Conservation (phyloP, 2,329 filamentous ascomycete genomes). For the Hortaea werneckii region DNA sequence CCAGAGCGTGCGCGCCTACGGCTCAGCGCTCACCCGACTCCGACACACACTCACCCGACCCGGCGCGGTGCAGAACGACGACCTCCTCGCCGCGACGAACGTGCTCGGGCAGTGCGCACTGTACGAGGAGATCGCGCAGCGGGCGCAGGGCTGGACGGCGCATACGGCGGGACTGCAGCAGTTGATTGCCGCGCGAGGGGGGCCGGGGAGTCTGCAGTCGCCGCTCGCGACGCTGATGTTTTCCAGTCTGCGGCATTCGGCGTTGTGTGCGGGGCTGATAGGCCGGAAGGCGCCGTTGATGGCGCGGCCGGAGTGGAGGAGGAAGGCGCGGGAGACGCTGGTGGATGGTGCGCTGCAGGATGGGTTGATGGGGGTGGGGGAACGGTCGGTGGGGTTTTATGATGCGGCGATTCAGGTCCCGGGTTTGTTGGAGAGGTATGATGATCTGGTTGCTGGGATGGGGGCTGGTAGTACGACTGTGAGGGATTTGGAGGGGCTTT, state of each 20-base stretch:
- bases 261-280: conserved; percentile 17
- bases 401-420: conserved; percentile 21
- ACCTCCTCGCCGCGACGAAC: conserved; percentile 20
- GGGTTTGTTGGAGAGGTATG: conserved; percentile 13
- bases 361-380: conserved; percentile 2
- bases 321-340: conserved; percentile 16
- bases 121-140: conserved; percentile 22
- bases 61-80: conserved; percentile 14
- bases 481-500: conserved; percentile 9
- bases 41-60: conserved; percentile 8
- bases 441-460: background rate
- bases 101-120: conserved; percentile 22
- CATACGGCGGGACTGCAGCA: conserved; percentile 20
- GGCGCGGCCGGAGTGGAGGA: conserved; percentile 19
- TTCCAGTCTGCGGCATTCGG: conserved; percentile 18
- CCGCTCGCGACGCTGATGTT: conserved; percentile 19
- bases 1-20: conserved; percentile 16
- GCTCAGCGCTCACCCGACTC: conserved; percentile 14
- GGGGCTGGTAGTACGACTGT: background rate
- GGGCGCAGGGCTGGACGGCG: conserved; percentile 18
- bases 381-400: conserved; percentile 18
- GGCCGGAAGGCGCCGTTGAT: conserved; percentile 19
- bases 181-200: conserved; percentile 17
- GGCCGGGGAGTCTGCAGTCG: conserved; percentile 15
- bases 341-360: conserved; percentile 15